Evolutionary conservation across 2,329 filamentous ascomycete species (phyloP).

Genomic region (Exserohilum turcica): DNA sequence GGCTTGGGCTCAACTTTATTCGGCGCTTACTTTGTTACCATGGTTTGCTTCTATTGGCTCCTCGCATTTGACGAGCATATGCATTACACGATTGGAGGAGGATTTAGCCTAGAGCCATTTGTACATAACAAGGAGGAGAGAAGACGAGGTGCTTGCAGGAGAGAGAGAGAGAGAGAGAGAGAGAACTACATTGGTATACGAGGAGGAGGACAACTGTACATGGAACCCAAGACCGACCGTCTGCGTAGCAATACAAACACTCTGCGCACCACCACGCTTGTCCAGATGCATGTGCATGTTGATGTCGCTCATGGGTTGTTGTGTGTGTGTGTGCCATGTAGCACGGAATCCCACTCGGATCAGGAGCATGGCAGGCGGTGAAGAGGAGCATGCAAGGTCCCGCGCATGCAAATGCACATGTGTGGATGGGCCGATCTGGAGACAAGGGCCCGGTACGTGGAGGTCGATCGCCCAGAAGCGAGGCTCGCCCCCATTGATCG

Average conservation of each 20-base stretch:
- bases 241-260: not conserved
- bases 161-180: too few species aligned
- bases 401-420: slow-evolving; percentile 25
- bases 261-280: not conserved
- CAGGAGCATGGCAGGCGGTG: slow-evolving; percentile 13
- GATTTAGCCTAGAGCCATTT: not conserved
- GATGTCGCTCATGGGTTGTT: too few species aligned
- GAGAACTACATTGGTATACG: not conserved
- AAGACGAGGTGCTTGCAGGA: not conserved
- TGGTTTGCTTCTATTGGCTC: slow-evolving; percentile 7
- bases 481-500: slow-evolving; percentile 20
- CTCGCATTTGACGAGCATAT: slow-evolving; percentile 30
- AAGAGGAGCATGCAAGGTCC: slow-evolving; percentile 22
- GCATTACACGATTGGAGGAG: slow-evolving; percentile 12
- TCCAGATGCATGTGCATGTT: too few species aligned
- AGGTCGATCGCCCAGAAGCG: slow-evolving; percentile 11
- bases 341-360: too few species aligned
- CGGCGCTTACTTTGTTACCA: slow-evolving; percentile 1
- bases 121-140: not conserved
- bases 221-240: not conserved
- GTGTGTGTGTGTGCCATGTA: too few species aligned
- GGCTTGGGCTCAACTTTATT: not conserved
- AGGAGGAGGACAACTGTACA: not conserved
- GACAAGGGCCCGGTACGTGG: slow-evolving; percentile 11
- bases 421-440: slow-evolving; percentile 19